Evolutionary conservation across 139 green algal species (phyloP).

Genomic region (Chlamydomonas asymmetrica): DNA sequence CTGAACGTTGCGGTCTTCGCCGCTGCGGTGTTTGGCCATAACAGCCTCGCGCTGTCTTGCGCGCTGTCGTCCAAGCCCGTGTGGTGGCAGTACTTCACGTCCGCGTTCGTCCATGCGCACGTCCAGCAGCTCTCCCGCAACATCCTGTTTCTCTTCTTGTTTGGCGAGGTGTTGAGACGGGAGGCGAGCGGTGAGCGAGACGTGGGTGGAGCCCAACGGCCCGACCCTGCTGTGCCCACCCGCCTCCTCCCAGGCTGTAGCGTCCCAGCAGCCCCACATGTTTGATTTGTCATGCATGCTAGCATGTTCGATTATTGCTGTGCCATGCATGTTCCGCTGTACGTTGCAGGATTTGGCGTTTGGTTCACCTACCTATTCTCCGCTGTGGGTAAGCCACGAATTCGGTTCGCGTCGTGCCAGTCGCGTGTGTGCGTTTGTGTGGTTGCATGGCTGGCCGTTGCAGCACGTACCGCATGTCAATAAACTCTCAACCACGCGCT

Average conservation of each 20-base stretch:
- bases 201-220: too few species aligned
- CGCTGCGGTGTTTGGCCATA: too few species aligned
- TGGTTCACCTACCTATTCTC: constrained; percentile 23
- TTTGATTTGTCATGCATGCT: too few species aligned
- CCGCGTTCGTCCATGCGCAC: constrained; percentile 25
- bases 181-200: background rate
- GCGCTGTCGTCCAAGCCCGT: background rate
- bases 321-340: too few species aligned
- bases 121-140: constrained; percentile 18
- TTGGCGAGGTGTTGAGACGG: constrained; percentile 10
- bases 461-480: background rate
- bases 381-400: constrained; percentile 18
- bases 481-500: background rate
- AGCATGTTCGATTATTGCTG: too few species aligned
- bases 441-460: background rate
- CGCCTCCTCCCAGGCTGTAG: too few species aligned
- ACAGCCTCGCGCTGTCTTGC: background rate
- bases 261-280: too few species aligned
- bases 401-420: background rate
- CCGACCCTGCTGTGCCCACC: too few species aligned
- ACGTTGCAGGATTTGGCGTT: too few species aligned
- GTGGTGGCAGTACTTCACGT: constrained; percentile 13
- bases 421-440: background rate
- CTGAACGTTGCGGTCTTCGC: background rate
- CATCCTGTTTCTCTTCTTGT: constrained; percentile 26